Evolutionary conservation across 352 stramenopile species (phyloP).

Genomic region (Globisporangium spiculum): DNA sequence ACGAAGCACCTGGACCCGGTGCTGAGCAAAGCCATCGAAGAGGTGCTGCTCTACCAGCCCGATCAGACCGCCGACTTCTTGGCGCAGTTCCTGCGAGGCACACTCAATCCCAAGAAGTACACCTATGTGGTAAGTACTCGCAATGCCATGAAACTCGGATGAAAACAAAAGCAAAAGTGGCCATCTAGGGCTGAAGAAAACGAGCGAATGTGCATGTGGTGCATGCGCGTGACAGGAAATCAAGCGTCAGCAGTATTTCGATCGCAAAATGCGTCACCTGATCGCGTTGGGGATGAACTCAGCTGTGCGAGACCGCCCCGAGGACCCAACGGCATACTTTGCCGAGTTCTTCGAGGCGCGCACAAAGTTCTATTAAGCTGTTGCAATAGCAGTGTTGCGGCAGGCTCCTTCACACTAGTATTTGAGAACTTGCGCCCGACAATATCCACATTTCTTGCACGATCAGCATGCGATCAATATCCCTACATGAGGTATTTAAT

Average conservation of each 20-base stretch:
- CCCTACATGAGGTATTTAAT: not conserved
- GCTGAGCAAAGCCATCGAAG: conserved; percentile 57
- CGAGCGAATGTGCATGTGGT: not conserved
- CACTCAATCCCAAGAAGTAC: conserved; percentile 71
- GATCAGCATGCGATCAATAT: not conserved
- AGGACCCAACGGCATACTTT: conserved; percentile 47
- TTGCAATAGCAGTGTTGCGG: not conserved
- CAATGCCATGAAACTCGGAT: not conserved
- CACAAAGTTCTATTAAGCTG: conserved; percentile 61
- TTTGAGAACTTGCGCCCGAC: not conserved
- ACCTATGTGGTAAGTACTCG: conserved; percentile 53
- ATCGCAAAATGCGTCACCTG: conserved; percentile 76
- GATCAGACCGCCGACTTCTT: conserved; percentile 74
- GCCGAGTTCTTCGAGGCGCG: conserved; percentile 68
- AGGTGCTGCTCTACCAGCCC: conserved; percentile 70
- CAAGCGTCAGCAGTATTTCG: conserved; percentile 67
- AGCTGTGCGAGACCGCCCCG: conserved; percentile 58
- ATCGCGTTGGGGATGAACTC: conserved; percentile 58
- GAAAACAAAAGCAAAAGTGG: not conserved
- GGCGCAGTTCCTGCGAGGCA: conserved; percentile 56
- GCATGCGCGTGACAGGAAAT: conserved; percentile 37
- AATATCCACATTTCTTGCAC: not conserved
- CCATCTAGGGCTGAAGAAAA: not conserved
- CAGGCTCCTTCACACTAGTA: not conserved
- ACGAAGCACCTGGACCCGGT: conserved; percentile 61